Evolutionary conservation across 2,329 filamentous ascomycete species (phyloP).

Genomic region (Calonectria pseudoturangicola): DNA sequence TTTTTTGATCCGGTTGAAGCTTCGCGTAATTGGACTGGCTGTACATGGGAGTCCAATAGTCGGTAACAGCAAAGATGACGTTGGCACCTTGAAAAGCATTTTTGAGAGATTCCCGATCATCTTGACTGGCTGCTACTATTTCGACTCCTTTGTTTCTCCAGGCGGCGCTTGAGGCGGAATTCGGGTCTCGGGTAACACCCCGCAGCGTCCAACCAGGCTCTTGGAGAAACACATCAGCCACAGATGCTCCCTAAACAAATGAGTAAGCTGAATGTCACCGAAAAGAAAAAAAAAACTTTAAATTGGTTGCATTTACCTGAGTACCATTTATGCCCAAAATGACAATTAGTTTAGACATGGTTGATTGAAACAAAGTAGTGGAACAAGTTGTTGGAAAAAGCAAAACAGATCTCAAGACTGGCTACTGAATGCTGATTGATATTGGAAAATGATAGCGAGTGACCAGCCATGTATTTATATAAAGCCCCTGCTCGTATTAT

Average conservation of each 20-base stretch:
- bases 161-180: background rate
- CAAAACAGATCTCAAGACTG: background rate
- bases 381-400: background rate
- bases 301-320: background rate
- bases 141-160: background rate
- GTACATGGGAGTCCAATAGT: conserved; percentile 5
- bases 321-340: conserved; percentile 12
- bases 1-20: background rate
- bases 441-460: background rate
- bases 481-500: background rate
- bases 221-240: conserved; percentile 6
- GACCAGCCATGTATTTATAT: background rate
- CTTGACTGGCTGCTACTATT: background rate
- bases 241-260: background rate
- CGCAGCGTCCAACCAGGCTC: background rate
- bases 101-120: background rate
- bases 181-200: background rate
- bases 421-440: background rate
- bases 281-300: too few relatives aligned
- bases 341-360: conserved; percentile 2
- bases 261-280: background rate
- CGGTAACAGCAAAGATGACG: background rate
- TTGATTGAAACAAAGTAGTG: background rate
- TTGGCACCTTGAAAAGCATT: background rate
- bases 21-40: background rate